Conservation (phyloP, 768 basidiomycete species). For the Pleurotus pulmonarius region DNA sequence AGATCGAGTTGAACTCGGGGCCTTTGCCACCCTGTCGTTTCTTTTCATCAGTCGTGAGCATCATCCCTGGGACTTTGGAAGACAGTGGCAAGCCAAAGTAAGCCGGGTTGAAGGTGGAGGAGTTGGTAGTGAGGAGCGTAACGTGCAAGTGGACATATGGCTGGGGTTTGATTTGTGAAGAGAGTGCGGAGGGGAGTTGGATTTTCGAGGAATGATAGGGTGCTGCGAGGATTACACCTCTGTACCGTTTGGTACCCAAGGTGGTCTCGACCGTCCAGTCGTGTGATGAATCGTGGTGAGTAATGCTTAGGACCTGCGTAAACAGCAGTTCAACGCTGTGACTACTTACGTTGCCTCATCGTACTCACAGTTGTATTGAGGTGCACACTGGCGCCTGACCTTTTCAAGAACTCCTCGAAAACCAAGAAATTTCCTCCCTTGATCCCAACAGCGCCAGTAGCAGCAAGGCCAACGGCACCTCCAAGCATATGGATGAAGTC, state of each 20-base stretch:
- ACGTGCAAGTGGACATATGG: constrained; percentile 86
- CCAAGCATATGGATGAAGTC: constrained; percentile 75
- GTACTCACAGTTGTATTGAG: constrained; percentile 63
- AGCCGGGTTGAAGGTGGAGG: constrained; percentile 50
- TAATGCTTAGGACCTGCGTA: constrained; percentile 52
- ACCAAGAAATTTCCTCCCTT: constrained; percentile 81
- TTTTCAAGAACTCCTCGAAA: constrained; percentile 76
- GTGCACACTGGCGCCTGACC: constrained; percentile 64
- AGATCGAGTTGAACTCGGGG: constrained; percentile 85
- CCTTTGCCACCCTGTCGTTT: constrained; percentile 46
- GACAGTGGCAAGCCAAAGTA: constrained; percentile 62
- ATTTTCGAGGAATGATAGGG: constrained; percentile 76
- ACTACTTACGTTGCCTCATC: too few relatives aligned
- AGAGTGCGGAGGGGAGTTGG: constrained; percentile 41
- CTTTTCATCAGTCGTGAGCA: constrained; percentile 74
- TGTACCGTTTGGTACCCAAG: constrained; percentile 50
- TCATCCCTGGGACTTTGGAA: constrained; percentile 49
- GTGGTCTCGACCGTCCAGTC: constrained; percentile 52
- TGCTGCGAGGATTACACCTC: constrained; percentile 80
- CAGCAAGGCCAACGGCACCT: constrained; percentile 68
- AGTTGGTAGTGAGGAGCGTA: constrained; percentile 81
- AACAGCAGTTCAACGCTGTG: neutral
- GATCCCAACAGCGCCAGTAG: constrained; percentile 61
- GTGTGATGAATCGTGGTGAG: constrained; percentile 33
- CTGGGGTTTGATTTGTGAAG: constrained; percentile 56